Conservation (phyloP, 2,329 filamentous ascomycete species). For the Penicillium glabrum region DNA sequence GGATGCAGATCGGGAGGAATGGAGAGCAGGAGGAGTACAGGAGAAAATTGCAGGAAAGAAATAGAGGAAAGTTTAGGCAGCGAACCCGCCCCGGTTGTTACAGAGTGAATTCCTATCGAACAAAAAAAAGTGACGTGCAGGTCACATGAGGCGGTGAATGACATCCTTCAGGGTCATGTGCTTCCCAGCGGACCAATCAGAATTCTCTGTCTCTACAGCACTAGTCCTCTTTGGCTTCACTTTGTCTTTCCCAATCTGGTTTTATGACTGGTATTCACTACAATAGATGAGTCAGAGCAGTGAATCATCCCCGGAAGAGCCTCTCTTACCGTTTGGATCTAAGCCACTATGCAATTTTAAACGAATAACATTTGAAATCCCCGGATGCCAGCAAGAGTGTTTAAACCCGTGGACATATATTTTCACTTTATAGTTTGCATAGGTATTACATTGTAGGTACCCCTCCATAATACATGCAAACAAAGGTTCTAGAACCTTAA, state of each 20-base stretch:
- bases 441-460: no score
- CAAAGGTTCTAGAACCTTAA: no score
- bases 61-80: slow-evolving; percentile 10
- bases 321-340: no score
- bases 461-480: no score
- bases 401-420: neutral
- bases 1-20: neutral
- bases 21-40: neutral
- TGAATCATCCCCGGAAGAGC: no score
- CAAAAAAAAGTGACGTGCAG: slow-evolving; percentile 35
- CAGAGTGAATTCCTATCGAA: slow-evolving; percentile 8
- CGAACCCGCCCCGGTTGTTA: slow-evolving; percentile 2
- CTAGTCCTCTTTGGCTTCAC: neutral
- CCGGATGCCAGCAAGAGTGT: neutral
- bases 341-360: no score
- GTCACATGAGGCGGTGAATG: slow-evolving; percentile 21
- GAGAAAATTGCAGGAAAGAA: neutral
- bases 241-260: neutral
- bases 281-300: neutral
- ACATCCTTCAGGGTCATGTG: no score
- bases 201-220: neutral
- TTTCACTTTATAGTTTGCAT: no score
- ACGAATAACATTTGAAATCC: no score
- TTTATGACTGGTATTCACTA: no score
- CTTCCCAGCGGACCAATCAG: neutral